A percentile compares a stretch with the other conserved stretches of the same genome.
Conservation (phyloP, 306 rosid genomes). For the Abrus pulchellus region DNA sequence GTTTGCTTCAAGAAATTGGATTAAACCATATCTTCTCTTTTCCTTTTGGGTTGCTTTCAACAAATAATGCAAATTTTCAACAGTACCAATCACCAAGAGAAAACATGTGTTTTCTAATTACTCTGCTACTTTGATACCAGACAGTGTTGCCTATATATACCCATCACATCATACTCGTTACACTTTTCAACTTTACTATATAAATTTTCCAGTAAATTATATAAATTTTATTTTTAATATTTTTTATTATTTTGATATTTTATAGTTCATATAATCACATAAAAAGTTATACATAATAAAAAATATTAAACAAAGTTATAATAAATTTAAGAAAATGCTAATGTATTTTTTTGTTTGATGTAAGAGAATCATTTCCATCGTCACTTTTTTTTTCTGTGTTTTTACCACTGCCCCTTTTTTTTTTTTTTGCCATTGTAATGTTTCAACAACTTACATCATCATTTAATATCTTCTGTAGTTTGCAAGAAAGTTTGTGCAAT, state of each 20-base stretch:
- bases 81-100: not conserved
- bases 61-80: constrained; percentile 19
- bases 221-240: no score
- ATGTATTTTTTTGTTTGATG: no score
- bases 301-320: no score
- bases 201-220: no score
- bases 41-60: constrained; percentile 13
- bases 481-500: constrained; percentile 26
- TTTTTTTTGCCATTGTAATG: not conserved
- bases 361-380: not conserved
- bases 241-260: no score
- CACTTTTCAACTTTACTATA: not conserved
- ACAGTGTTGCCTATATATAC: not conserved
- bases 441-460: not conserved
- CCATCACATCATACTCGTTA: not conserved
- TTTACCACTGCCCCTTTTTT: no score
- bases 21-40: not conserved
- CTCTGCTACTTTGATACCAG: not conserved
- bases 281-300: no score
- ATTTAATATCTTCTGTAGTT: not conserved
- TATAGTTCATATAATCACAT: no score
- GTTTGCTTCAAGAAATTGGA: constrained; percentile 32
- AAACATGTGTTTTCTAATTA: not conserved
- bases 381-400: not conserved
- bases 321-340: no score